These are phyloP conservation scores for Daucus carota DNA, from an alignment of 129 eudicot genomes.

Conservation along the genomic window DH1_v3.0 NC_030381.2:44023501-44024000, in stretches of 20 bases:
- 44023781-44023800: neutral
- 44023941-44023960: slow-evolving; percentile 51
- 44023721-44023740: slow-evolving; percentile 38
- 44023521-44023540: no score
- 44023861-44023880: slow-evolving; percentile 53
- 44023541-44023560: no score
- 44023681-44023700: slow-evolving; percentile 18
- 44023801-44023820: neutral
- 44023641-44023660: no score
- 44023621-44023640: no score
- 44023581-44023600: no score
- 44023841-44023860: slow-evolving; percentile 32
- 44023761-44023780: neutral
- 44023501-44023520: no score
- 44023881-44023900: slow-evolving; percentile 72
- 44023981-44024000: neutral
- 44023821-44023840: neutral
- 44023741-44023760: slow-evolving; percentile 54
- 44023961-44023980: slow-evolving; percentile 26
- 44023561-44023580: no score
- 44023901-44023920: slow-evolving; percentile 57
- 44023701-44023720: slow-evolving; percentile 52
- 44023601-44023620: no score
- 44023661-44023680: no score
- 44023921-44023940: slow-evolving; percentile 43